Conservation (phyloP, 768 basidiomycete species). For the Leucocoprinus sp. region DNA sequence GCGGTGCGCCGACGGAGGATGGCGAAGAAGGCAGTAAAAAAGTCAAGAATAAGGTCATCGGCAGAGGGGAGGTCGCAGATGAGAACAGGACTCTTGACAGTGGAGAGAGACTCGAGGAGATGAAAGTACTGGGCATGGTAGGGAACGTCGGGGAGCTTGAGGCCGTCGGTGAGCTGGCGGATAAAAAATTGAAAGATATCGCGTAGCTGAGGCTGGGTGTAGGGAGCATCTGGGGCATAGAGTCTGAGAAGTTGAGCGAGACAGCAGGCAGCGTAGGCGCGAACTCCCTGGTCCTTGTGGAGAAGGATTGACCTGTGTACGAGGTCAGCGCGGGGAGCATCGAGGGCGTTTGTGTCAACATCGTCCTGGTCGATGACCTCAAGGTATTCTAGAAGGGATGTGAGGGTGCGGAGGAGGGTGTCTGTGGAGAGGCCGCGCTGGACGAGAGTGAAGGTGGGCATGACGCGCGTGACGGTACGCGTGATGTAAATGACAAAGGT, state of each 20-base stretch:
- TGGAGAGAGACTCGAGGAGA: slow-evolving; percentile 86
- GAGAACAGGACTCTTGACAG: slow-evolving; percentile 91
- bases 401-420: slow-evolving; percentile 78
- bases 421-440: slow-evolving; percentile 75
- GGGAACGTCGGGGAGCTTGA: slow-evolving; percentile 68
- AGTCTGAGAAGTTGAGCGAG: slow-evolving; percentile 88
- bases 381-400: slow-evolving; percentile 67
- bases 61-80: slow-evolving; percentile 85
- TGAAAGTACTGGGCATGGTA: slow-evolving; percentile 94
- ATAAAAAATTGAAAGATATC: slow-evolving; percentile 98
- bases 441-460: slow-evolving; percentile 72
- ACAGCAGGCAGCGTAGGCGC: slow-evolving; percentile 91
- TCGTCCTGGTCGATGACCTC: slow-evolving; percentile 82
- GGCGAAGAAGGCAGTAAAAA: slow-evolving; percentile 78
- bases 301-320: slow-evolving; percentile 73
- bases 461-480: too few species aligned
- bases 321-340: slow-evolving; percentile 67
- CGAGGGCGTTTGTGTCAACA: slow-evolving; percentile 69
- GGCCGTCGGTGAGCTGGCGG: slow-evolving; percentile 67
- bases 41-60: slow-evolving; percentile 75
- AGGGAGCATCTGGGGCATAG: slow-evolving; percentile 96
- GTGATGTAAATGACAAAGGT: too few species aligned
- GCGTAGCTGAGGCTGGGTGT: slow-evolving; percentile 78
- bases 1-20: slow-evolving; percentile 64
- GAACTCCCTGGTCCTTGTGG: slow-evolving; percentile 94